Evolutionary conservation across 2,329 filamentous ascomycete genomes (phyloP).

Genomic region (Zalaria sp.): DNA sequence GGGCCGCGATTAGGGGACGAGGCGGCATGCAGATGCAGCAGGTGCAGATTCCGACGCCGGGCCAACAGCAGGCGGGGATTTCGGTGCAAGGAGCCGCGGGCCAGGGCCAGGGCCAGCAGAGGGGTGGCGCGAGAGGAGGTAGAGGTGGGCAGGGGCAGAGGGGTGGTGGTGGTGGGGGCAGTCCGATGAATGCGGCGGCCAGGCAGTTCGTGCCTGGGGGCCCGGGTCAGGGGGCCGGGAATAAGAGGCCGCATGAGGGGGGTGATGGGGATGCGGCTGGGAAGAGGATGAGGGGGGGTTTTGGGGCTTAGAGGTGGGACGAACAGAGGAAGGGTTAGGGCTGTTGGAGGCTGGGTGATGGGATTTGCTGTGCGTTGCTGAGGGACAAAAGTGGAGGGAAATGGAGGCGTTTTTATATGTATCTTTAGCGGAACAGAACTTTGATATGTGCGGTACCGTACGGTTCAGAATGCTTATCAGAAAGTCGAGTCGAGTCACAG

Average conservation of each 20-base stretch:
- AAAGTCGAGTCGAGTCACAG: no score
- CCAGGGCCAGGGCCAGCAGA: constrained; percentile 6
- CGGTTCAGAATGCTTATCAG: no score
- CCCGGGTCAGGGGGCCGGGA: constrained; percentile 12
- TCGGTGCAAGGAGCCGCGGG: constrained; percentile 4
- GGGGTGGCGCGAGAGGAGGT: constrained; percentile 8
- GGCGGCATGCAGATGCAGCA: constrained; percentile 7
- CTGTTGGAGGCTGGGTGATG: no score
- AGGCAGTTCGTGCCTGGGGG: constrained; percentile 17
- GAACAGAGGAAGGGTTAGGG: no score
- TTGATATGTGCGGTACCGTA: no score
- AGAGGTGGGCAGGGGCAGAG: constrained; percentile 11
- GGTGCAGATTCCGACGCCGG: constrained; percentile 2
- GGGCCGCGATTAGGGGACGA: constrained; percentile 9
- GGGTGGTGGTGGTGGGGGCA: constrained; percentile 9
- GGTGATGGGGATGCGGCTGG: constrained; percentile 12
- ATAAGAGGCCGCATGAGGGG: constrained; percentile 19
- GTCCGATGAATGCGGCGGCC: constrained; percentile 21
- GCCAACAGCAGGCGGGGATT: constrained; percentile 1
- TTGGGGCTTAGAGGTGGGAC: neutral
- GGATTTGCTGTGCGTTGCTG: no score
- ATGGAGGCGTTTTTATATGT: no score
- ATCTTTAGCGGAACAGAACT: no score
- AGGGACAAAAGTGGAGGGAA: no score
- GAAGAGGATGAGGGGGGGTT: constrained; percentile 16